Conservation (phyloP, 1,139 yeast genomes). For the Ogataea hybrid region DNA sequence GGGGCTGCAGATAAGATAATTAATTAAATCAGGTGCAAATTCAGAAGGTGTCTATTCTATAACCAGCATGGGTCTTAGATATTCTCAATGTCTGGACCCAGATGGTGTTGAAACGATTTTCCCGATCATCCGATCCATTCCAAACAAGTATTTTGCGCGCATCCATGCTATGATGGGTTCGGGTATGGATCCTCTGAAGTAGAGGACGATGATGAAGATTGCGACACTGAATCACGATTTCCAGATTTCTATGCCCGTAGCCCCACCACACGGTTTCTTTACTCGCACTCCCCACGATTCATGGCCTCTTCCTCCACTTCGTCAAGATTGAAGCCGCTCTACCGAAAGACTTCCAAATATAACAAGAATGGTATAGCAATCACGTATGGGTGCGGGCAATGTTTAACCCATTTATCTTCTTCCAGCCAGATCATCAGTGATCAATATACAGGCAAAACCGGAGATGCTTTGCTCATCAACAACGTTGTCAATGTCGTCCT, state of each 20-base stretch:
- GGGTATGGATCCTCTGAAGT: slow-evolving; percentile 14
- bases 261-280: slow-evolving; percentile 3
- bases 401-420: slow-evolving; percentile 42
- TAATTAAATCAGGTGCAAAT: slow-evolving; percentile 3
- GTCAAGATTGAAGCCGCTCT: slow-evolving; percentile 8
- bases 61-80: slow-evolving; percentile 38
- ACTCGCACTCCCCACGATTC: slow-evolving; percentile 10
- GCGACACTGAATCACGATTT: slow-evolving; percentile 11
- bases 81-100: slow-evolving; percentile 37
- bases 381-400: slow-evolving; percentile 40
- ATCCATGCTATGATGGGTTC: slow-evolving; percentile 11
- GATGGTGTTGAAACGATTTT: slow-evolving; percentile 22
- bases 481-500: slow-evolving; percentile 38
- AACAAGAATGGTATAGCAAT: slow-evolving; percentile 24
- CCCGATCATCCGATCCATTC: slow-evolving; percentile 11
- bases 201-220: slow-evolving; percentile 17
- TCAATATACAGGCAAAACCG: slow-evolving; percentile 41
- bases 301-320: slow-evolving; percentile 2
- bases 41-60: not conserved
- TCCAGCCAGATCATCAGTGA: slow-evolving; percentile 39
- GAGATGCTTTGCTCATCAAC: slow-evolving; percentile 41
- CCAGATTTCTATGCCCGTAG: slow-evolving; percentile 12
- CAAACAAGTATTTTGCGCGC: slow-evolving; percentile 9
- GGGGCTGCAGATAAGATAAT: slow-evolving; percentile 5
- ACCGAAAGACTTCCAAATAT: slow-evolving; percentile 15